These are phyloP conservation scores for Schwanniomyces yamadae DNA, from an alignment of 805 yeast species.

Conservation along the genomic window DNA sequence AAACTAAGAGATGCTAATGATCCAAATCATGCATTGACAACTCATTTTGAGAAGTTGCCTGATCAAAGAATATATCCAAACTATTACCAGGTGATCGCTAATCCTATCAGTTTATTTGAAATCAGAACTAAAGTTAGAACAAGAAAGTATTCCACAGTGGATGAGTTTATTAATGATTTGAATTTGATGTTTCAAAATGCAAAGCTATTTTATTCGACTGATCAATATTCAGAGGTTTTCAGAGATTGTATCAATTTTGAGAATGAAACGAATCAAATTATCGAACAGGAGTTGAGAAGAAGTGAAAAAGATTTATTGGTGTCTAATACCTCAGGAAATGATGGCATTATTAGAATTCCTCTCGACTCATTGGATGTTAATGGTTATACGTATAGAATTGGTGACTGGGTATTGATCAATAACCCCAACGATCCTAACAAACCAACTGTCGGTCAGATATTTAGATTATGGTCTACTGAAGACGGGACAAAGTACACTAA, in stretches of 20 bases:
- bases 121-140: constrained; percentile 82
- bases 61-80: constrained; percentile 55
- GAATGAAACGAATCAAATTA: constrained; percentile 52
- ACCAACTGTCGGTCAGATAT: constrained; percentile 92
- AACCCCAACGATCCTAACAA: constrained; percentile 86
- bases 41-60: constrained; percentile 79
- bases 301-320: constrained; percentile 75
- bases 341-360: constrained; percentile 66
- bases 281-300: constrained; percentile 69
- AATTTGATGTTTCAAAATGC: constrained; percentile 72
- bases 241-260: constrained; percentile 67
- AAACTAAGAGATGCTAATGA: constrained; percentile 58
- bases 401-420: constrained; percentile 90
- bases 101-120: constrained; percentile 68
- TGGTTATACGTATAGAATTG: constrained; percentile 76
- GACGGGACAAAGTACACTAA: constrained; percentile 83
- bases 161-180: constrained; percentile 74
- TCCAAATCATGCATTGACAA: constrained; percentile 50
- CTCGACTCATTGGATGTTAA: constrained; percentile 70
- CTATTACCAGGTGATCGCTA: constrained; percentile 52
- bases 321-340: constrained; percentile 40
- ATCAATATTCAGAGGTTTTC: constrained; percentile 55
- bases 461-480: constrained; percentile 89
- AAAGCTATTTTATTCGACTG: constrained; percentile 53
- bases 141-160: constrained; percentile 75